These are phyloP conservation scores for Turnera subulata DNA, from an alignment of 345 rosid species.

Conservation along the genomic window DNA sequence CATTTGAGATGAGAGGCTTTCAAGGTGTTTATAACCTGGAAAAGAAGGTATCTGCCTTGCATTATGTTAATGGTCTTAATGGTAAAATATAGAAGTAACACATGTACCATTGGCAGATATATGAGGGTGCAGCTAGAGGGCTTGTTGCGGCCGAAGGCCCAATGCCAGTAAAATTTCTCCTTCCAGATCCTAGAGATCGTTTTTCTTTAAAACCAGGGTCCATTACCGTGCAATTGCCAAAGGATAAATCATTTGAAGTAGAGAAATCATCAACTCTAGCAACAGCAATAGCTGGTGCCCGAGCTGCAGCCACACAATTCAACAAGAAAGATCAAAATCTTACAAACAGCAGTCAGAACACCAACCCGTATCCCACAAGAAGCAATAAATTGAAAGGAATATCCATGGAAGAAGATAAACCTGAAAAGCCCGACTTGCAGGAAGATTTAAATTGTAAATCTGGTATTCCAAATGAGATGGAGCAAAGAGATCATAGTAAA, in stretches of 20 bases:
- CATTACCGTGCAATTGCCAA: constrained; percentile 19
- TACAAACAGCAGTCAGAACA: constrained; percentile 6
- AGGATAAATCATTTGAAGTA: constrained; percentile 28
- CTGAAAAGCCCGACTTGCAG: constrained; percentile 8
- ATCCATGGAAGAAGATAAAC: constrained; percentile 23
- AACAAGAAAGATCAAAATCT: constrained; percentile 44
- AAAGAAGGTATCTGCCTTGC: constrained; percentile 53
- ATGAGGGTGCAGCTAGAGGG: constrained; percentile 74
- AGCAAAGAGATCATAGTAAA: background rate
- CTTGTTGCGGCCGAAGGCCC: constrained; percentile 52
- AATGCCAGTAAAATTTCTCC: constrained; percentile 57
- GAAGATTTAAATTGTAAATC: constrained; percentile 16
- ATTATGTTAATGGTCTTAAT: background rate
- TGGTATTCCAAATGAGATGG: background rate
- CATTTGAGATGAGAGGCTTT: constrained; percentile 94
- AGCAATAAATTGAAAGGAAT: constrained; percentile 15
- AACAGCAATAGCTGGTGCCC: constrained; percentile 84
- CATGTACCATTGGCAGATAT: constrained; percentile 36
- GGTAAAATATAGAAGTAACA: background rate
- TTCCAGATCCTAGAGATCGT: constrained; percentile 61
- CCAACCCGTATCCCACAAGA: constrained; percentile 15
- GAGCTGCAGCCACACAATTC: constrained; percentile 77
- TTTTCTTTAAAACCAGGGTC: constrained; percentile 85
- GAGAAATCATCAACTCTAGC: constrained; percentile 49
- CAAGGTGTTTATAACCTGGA: constrained; percentile 91